phyloP scores from a whole-genome alignment of 1,139 yeast genomes.

The Sugiyamaella pinicola region DNA sequence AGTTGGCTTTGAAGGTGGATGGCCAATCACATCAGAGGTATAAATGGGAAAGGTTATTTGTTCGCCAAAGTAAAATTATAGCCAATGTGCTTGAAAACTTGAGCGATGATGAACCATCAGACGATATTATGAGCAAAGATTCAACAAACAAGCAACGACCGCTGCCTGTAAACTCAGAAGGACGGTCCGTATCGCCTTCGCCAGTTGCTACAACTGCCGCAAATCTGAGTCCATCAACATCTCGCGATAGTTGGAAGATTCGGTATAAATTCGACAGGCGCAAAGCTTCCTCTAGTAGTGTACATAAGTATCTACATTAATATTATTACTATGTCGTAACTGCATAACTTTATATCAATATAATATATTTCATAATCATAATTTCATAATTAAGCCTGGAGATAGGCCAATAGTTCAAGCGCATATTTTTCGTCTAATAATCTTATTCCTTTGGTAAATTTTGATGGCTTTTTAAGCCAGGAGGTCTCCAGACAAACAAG shows the following conservation, averaged over 20 bases:
- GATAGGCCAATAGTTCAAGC: no score
- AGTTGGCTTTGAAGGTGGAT: background rate
- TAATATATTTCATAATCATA: background rate
- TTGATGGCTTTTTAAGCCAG: background rate
- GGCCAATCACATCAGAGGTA: background rate
- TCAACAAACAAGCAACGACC: background rate
- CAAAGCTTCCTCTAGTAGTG: background rate
- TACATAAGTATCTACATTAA: background rate
- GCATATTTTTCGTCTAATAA: no score
- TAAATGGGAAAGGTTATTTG: constrained; percentile 11
- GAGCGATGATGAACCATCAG: background rate
- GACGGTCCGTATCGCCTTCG: background rate
- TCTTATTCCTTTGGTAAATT: no score
- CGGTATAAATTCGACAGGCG: constrained; percentile 5
- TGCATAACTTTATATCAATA: no score
- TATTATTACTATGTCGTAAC: background rate
- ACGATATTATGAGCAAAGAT: background rate
- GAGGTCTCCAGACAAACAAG: constrained; percentile 27
- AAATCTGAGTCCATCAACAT: background rate
- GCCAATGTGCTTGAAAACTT: background rate
- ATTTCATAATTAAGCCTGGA: no score
- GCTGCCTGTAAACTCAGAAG: background rate
- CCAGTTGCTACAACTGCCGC: background rate
- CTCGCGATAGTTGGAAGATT: constrained; percentile 3
- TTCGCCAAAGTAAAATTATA: constrained; percentile 8